Base-by-base conservation (phyloP, 805 yeast genomes). In the Cephaloascus albidus region DNA sequence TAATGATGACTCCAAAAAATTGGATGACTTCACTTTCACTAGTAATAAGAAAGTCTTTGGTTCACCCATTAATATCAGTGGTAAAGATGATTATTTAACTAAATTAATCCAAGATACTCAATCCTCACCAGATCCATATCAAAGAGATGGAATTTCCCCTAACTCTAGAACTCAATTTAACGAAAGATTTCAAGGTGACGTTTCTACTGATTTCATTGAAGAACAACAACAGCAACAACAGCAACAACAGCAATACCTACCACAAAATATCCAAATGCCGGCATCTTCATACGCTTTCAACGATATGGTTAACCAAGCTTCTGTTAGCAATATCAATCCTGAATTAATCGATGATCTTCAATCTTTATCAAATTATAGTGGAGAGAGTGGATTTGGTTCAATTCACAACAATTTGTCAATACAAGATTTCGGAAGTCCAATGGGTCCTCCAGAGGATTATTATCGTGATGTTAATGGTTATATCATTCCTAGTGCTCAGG, bases 291-390 rank as follows among this genome's bases (percentile, higher is more conserved):
- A 23, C 28, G 28, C 28, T 23, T 23, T 8, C 12, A 23, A 23
- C 28, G 28, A 23, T 23, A 8, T 23, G 12, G 28, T 23, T 23
- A 23, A 23, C 12, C 28, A 23, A 23, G 28, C 28, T 8, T 23
- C 28, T 8, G 28, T 23, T 12, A 23, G 12, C 12, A 23, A 23
- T 23, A 23, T 31, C 18, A 15, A 31, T 31, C 33, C 10, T 31
- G 33, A 14, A 8, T 8, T 31, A 16, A 16, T 31, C 16, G 18
- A 16, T n/a, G 33, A 31, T 31, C 14, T 31, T 8, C 18, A 31
- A n/a, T 31, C 33, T n/a, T 31, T 31, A 16, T 31, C 33, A n/a
- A 14, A 31, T 31, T 31, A 31, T 15, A 31, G 33, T n/a, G 33
- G 33, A n/a, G 18, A 31, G 8, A 31, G 33, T 31, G 33, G 33